These are phyloP conservation scores for Gamsiella multidivaricata DNA, from an alignment of 192 early-diverging fungal species.

Conservation along the genomic window DNA sequence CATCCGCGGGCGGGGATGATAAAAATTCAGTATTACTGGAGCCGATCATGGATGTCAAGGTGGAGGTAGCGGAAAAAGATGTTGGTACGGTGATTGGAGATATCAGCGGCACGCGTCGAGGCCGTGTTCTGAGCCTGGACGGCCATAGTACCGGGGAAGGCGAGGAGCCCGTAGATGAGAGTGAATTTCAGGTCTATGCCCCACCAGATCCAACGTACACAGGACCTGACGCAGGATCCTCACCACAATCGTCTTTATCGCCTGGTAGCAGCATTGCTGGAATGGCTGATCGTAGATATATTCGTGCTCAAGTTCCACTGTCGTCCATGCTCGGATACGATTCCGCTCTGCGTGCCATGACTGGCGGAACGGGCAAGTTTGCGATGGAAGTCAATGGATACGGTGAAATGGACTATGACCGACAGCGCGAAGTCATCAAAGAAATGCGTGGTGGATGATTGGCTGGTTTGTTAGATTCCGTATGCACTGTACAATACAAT, in stretches of 20 bases:
- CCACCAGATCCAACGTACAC: conserved; percentile 59
- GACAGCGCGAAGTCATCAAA: conserved; percentile 74
- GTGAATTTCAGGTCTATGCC: conserved; percentile 56
- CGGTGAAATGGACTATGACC: conserved; percentile 78
- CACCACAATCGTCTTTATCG: not conserved
- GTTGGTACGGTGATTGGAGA: conserved; percentile 86
- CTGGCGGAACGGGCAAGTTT: conserved; percentile 86
- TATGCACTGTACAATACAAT: too few species aligned
- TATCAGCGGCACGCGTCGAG: conserved; percentile 80
- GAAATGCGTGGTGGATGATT: conserved; percentile 63
- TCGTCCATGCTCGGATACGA: conserved; percentile 89
- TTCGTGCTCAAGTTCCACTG: conserved; percentile 79
- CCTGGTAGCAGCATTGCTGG: conserved; percentile 1
- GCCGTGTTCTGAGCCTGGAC: conserved; percentile 73
- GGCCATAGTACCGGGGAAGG: conserved; percentile 34
- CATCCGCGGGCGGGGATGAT: not conserved
- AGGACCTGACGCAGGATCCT: not conserved
- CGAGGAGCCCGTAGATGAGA: conserved; percentile 37
- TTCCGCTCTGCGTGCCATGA: conserved; percentile 82
- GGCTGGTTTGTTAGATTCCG: too few species aligned
- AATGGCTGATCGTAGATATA: conserved; percentile 54
- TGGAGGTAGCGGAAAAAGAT: conserved; percentile 75
- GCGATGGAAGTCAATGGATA: conserved; percentile 87
- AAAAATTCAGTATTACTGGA: conserved; percentile 70
- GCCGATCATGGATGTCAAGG: conserved; percentile 83